Evolutionary conservation across 345 rosid species (phyloP).

Genomic region (Clarkia xantiana): DNA sequence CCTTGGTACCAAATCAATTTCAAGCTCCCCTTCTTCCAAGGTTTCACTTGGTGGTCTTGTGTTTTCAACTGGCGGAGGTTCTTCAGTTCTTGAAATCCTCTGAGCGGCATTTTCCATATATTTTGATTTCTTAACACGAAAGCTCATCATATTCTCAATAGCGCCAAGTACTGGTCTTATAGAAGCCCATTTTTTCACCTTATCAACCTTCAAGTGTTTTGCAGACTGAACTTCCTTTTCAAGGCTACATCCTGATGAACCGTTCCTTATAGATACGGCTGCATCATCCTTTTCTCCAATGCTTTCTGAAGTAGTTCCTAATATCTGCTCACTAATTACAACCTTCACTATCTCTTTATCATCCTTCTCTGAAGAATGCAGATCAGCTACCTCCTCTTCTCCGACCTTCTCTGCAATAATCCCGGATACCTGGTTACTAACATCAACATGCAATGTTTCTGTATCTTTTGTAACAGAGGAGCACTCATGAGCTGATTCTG

Average conservation of each 20-base stretch:
- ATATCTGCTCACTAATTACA: conserved; percentile 14
- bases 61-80: conserved; percentile 27
- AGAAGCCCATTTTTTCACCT: conserved; percentile 41
- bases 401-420: no score
- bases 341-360: conserved; percentile 1
- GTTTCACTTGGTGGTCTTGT: conserved; percentile 19
- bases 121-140: conserved; percentile 37
- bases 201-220: conserved; percentile 24
- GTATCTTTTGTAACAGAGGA: no score
- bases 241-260: conserved; percentile 14
- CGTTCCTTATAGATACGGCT: conserved; percentile 15
- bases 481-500: no score
- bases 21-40: conserved; percentile 12
- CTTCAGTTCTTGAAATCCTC: conserved; percentile 10
- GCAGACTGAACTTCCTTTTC: conserved; percentile 20
- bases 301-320: conserved; percentile 12
- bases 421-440: no score
- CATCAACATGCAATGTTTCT: no score
- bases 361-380: conserved; percentile 2
- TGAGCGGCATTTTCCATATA: conserved; percentile 17
- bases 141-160: conserved; percentile 63
- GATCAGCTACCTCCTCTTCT: conserved; percentile 6
- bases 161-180: conserved; percentile 49
- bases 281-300: conserved; percentile 17
- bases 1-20: conserved; percentile 10